Conservation (phyloP, 164 flowering plant genomes). For the Aristolochia contorta region DNA sequence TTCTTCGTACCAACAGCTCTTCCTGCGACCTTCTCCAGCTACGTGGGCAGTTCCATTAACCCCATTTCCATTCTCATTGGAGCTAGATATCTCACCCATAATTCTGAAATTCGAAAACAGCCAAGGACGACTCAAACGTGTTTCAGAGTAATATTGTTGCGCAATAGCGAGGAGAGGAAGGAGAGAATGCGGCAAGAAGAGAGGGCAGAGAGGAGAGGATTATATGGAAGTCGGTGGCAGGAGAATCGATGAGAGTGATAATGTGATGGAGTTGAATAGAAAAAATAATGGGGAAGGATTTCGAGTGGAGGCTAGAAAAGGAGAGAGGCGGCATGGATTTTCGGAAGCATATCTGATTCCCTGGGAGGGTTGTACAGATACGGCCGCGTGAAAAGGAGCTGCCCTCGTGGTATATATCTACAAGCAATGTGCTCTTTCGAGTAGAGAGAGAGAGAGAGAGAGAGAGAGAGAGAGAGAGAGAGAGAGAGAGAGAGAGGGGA, state of each 20-base stretch:
- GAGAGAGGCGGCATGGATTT: slow-evolving; percentile 40
- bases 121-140: not conserved
- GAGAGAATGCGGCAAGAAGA: too few species aligned
- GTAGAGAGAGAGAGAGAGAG: too few species aligned
- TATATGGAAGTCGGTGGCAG: slow-evolving; percentile 19
- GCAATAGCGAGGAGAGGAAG: not conserved
- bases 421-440: not conserved
- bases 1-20: slow-evolving; percentile 95
- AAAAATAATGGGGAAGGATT: slow-evolving; percentile 8
- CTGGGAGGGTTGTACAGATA: slow-evolving; percentile 28
- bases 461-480: too few species aligned
- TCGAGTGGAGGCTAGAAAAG: slow-evolving; percentile 8
- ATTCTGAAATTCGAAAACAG: not conserved
- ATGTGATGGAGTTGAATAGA: slow-evolving; percentile 12
- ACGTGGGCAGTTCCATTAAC: slow-evolving; percentile 1
- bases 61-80: slow-evolving; percentile 35
- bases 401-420: too few species aligned
- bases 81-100: slow-evolving; percentile 55
- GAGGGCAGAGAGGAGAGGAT: not conserved
- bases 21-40: slow-evolving; percentile 39
- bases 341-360: slow-evolving; percentile 17
- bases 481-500: too few species aligned
- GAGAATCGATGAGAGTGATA: slow-evolving; percentile 23
- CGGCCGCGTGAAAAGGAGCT: slow-evolving; percentile 29
- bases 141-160: too few species aligned